Evolutionary conservation across 208 protist genomes (phyloP), one percentile per base, ranked within the genome.

Genomic region (Crithidia brevicula): DNA sequence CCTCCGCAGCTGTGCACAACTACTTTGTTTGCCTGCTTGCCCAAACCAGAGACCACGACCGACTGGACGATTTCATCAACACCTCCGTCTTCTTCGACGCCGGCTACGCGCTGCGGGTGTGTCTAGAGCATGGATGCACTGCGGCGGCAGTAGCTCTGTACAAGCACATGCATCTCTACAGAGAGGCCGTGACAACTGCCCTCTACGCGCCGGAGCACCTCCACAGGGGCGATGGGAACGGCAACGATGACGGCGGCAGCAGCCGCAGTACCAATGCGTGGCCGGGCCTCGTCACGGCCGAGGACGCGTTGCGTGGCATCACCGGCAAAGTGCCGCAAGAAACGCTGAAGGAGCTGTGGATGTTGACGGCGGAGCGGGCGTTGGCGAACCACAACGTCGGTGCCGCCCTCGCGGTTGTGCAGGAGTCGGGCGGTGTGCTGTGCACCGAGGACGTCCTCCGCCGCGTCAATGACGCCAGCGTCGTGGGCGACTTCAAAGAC

Each of bases 381-480:
- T 83, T 98, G 30, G 84, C 95, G 42, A 68, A 86, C 40, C 67
- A 79, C 22, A 82, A 91, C 54, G 92, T 95, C 28, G 83, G 88
- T 45, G 85, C 88, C n/a, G 89, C 83, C 7, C 89, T 96, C 27
- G 67, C 62, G 22, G 68, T 96, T 34, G 81, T 96, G 49, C 74
- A 80, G 28, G 74, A 87, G 53, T 91, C 85, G n/a, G 72, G 77
- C 34, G 81, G 78, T 56, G 49, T 91, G 28, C 76, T 99, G 40
- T 94, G 91, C 57, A 93, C 98, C 22, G 97, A 98, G 75, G 98
- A 99, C 70, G 90, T 99, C 33, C 79, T 99, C 28, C 93, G 84
- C 20, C 89, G 93, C 63, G 96, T 99, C 60, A 80, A 90, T 13
- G 94, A 99, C 58, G 97, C 96, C 70, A 83, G 77, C 6, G 72